Base-by-base conservation (phyloP, 179 eudicot species). In the Camellia oleifera region DNA sequence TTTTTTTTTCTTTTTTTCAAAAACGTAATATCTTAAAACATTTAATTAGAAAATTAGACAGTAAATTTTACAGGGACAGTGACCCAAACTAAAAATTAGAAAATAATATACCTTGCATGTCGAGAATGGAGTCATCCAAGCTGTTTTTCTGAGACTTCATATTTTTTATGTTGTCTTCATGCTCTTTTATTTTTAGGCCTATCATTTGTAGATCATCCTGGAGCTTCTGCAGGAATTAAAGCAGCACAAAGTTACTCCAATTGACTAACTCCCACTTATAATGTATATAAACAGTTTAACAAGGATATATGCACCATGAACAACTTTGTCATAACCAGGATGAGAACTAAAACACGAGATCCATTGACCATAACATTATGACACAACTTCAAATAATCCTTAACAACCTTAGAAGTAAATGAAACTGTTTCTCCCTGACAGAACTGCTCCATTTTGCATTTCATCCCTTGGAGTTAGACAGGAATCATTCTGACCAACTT, bases 71-170 rank as follows among this genome's bases (percentile, higher is more conserved):
- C 0, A 46, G 2, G 15, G 40, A 70, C 26, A 0, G 74, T 46
- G 57, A 58, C 64, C 15, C 58, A 5, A 40, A 75, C 9, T n/a
- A 1, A 6, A 18, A 60, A 75, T 23, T 18, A 17, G 48, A 40
- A 73, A 40, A 40, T 14, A 72, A 62, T 17, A 46, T 81, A 93
- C 98, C 98, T 91, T 91, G 93, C 88, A 89, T 77, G 80, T 94
- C 95, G 17, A 91, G 86, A 82, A 92, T 90, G 75, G 91, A 83
- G 26, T 91, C 97, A 60, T 95, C 99, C 79, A 94, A 84, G 79
- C 83, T 87, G 83, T 88, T 92, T 71, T 75, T 86, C 82, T 87
- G 91, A 74, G 80, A 56, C 88, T 84, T 92, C 75, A 95, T 72
- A 74, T 80, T 80, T 79, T 89, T 91, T 65, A 94, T 71, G 85